Conservation (phyloP, 2,329 filamentous ascomycete species). For the Aspergillus floridensis region DNA sequence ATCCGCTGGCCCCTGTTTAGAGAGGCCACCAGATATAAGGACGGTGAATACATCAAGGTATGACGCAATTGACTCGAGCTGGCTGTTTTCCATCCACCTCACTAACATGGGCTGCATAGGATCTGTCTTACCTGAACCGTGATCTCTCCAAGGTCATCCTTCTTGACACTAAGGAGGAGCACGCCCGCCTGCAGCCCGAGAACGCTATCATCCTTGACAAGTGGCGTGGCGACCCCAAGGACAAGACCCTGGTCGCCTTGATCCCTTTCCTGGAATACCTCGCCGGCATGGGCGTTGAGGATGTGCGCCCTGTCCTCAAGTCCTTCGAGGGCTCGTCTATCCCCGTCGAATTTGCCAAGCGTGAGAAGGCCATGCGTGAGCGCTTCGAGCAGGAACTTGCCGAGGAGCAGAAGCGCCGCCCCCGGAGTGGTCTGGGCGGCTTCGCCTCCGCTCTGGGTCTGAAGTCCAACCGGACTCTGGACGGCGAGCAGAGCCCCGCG, state of each 20-base stretch:
- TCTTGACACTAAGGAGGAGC: conserved; percentile 78
- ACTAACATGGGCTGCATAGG: conserved; percentile 52
- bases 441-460: conserved; percentile 73
- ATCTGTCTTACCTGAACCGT: conserved; percentile 95
- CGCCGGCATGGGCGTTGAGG: conserved; percentile 85
- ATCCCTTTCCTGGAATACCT: conserved; percentile 98
- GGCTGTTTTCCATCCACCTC: neutral
- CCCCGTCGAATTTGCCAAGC: conserved; percentile 80
- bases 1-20: conserved; percentile 93
- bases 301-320: conserved; percentile 81
- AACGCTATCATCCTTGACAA: conserved; percentile 90
- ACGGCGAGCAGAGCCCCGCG: conserved; percentile 67
- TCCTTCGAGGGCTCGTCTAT: conserved; percentile 89
- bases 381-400: conserved; percentile 78
- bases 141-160: conserved; percentile 94
- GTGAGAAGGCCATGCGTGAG: conserved; percentile 80
- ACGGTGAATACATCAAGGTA: conserved; percentile 95
- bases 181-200: conserved; percentile 88
- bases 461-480: conserved; percentile 61
- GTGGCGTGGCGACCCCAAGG: conserved; percentile 80
- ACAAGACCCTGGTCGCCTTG: conserved; percentile 80
- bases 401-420: conserved; percentile 63
- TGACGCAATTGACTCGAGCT: conserved; percentile 16
- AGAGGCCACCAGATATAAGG: conserved; percentile 95
- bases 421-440: conserved; percentile 61